Evolutionary conservation across 352 stramenopile genomes (phyloP).

Genomic region (Phytopythium chamaehyphon): DNA sequence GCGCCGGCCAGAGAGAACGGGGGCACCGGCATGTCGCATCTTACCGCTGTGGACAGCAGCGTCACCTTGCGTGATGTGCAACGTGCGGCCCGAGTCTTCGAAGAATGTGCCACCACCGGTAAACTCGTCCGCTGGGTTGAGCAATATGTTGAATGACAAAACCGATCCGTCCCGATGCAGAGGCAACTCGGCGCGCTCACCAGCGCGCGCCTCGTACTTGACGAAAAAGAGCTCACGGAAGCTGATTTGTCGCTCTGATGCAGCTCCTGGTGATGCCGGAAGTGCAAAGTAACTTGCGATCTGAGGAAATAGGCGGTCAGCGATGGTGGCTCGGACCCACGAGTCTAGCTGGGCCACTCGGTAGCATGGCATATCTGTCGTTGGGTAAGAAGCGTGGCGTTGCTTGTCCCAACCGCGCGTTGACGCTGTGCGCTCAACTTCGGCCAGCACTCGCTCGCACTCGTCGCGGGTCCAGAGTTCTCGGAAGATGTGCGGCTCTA

Average conservation of each 20-base stretch:
- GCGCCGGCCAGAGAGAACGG: constrained; percentile 76
- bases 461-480: constrained; percentile 50
- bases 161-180: constrained; percentile 92
- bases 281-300: constrained; percentile 46
- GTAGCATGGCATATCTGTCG: constrained; percentile 79
- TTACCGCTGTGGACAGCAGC: constrained; percentile 90
- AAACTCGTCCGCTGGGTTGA: constrained; percentile 84
- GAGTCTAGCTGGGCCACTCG: constrained; percentile 56
- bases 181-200: constrained; percentile 70
- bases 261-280: not conserved
- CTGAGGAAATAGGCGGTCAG: constrained; percentile 49
- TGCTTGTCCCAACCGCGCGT: constrained; percentile 69
- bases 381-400: constrained; percentile 77
- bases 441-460: constrained; percentile 32
- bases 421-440: constrained; percentile 32
- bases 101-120: constrained; percentile 92
- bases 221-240: constrained; percentile 89
- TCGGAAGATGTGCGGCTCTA: constrained; percentile 35
- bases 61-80: constrained; percentile 83
- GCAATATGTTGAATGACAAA: constrained; percentile 93
- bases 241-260: constrained; percentile 33
- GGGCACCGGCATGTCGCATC: constrained; percentile 87
- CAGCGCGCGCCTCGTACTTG: constrained; percentile 69
- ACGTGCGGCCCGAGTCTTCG: constrained; percentile 57
- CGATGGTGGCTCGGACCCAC: constrained; percentile 58